Evolutionary conservation across 2,329 filamentous ascomycete species (phyloP), one percentile per base, ranked within the genome.

Genomic region (Fusarium mexicanum): DNA sequence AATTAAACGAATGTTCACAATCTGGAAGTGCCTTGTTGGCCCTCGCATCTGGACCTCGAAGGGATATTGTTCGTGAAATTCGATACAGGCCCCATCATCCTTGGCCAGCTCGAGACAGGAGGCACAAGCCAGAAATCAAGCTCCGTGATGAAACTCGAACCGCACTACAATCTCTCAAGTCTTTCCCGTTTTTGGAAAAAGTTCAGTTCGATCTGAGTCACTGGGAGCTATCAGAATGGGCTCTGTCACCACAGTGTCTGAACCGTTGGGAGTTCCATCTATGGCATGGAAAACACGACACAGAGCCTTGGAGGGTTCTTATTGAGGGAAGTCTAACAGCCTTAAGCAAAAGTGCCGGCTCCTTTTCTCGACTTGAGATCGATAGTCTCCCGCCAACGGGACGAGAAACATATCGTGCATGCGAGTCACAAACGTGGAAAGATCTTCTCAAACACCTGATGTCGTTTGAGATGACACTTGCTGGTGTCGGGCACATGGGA

Each of bases 271-370:
- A 48, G 6, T 59, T 59, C 8, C 55, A 59, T 22, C 11, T n/a
- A 50, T n/a, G 24, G 24, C 41, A 59, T 4, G 40, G 55, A n/a
- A 33, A 33, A 48, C 20, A 26, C 8, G 18, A 59, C 7, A 22
- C 9, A 8, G 61, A 64, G 16, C 61, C 61, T 10, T 64, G 61
- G 61, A 61, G 61, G 5, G 22, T 64, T 48, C 43, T 64, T 18
- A n/a, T 62, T 0, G 61, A 64, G 5, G 31, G 5, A 3, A 43
- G 55, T 43, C 16, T 64, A 11, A 6, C 20, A 6, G 55, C 61
- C 1, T 11, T 64, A 0, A 37, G 43, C 5, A 41, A 50, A 47
- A 64, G 59, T 0, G 35, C 6, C 0, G 37, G 37, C 2, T 48
- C 41, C 1, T 50, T 64, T 20, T 44, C 26, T 11, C 46, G 24